phyloP scores from a whole-genome alignment of 352 stramenopile species.

The Globisporangium paddicum region DNA sequence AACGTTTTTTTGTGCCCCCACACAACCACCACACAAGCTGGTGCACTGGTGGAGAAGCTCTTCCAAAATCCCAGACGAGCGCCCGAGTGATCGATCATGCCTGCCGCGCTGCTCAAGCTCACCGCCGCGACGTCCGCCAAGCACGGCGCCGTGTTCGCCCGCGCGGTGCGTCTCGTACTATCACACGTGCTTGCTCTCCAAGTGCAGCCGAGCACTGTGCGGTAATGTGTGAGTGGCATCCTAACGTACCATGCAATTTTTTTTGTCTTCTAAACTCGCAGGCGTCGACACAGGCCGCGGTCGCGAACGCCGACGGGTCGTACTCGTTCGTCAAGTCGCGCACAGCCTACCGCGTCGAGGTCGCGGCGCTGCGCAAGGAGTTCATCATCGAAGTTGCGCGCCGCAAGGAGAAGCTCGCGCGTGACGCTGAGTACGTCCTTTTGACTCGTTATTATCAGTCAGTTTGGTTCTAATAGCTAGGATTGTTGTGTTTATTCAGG shows the following conservation, averaged over 20 bases:
- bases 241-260: not conserved
- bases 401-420: conserved; percentile 73
- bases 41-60: conserved; percentile 6
- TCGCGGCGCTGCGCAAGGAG: conserved; percentile 58
- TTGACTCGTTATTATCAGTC: too few relatives aligned
- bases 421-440: conserved; percentile 82
- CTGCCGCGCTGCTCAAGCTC: conserved; percentile 24
- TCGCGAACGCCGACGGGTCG: conserved; percentile 24
- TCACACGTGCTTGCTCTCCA: not conserved
- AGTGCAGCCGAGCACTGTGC: not conserved
- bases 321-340: conserved; percentile 79
- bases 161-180: conserved; percentile 20
- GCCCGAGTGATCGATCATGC: conserved; percentile 22
- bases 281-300: conserved; percentile 10
- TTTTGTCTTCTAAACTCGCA: not conserved
- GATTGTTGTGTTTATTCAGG: conserved; percentile 18
- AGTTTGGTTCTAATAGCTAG: too few relatives aligned
- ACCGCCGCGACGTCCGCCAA: conserved; percentile 12
- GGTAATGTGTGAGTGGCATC: not conserved
- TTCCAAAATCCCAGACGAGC: conserved; percentile 5
- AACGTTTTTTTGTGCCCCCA: too few relatives aligned
- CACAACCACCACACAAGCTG: too few relatives aligned
- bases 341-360: conserved; percentile 61
- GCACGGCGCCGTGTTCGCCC: conserved; percentile 22
- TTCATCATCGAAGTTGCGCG: conserved; percentile 71